A percentile compares a stretch with the other conserved stretches of the same genome.
These are phyloP conservation scores for Chlorella vulgaris DNA, from an alignment of 139 green algal genomes.

Conservation along the genomic window DNA sequence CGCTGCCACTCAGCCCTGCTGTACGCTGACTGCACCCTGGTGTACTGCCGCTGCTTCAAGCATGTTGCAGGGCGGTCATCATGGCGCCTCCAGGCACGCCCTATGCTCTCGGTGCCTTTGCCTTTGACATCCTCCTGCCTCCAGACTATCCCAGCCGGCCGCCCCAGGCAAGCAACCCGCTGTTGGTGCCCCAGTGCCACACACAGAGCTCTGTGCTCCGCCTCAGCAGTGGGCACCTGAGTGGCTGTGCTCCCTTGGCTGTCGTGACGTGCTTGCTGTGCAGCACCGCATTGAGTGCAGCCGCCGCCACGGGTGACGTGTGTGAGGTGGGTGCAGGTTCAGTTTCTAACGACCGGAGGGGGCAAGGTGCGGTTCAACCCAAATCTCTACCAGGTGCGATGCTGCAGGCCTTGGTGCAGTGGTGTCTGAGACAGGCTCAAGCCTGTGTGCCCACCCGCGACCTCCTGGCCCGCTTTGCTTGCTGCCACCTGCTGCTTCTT, in stretches of 20 bases:
- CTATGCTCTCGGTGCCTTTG: conserved; percentile 49
- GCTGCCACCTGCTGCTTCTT: no score
- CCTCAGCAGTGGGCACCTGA: not conserved
- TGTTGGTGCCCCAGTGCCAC: not conserved
- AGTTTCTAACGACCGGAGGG: conserved; percentile 71
- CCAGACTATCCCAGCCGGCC: conserved; percentile 60
- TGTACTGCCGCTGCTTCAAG: not conserved
- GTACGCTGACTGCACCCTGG: not conserved
- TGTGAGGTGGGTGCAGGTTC: conserved; percentile 33
- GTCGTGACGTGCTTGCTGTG: not conserved
- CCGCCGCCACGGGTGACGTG: not conserved
- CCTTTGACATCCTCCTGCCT: conserved; percentile 75
- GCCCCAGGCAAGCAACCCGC: conserved; percentile 25
- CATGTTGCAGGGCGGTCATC: conserved; percentile 36
- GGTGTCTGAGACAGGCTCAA: no score
- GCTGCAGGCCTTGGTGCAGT: no score
- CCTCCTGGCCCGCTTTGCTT: no score
- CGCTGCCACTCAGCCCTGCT: not conserved
- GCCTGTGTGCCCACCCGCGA: no score
- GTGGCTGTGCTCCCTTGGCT: not conserved
- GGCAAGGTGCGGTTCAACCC: conserved; percentile 75
- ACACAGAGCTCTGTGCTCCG: not conserved
- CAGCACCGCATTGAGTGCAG: not conserved
- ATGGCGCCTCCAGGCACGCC: conserved; percentile 43
- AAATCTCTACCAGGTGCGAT: conserved; percentile 80